Base-by-base conservation (phyloP, 176 grass and related monocot genomes). In the Urochloa ruziziensis region DNA sequence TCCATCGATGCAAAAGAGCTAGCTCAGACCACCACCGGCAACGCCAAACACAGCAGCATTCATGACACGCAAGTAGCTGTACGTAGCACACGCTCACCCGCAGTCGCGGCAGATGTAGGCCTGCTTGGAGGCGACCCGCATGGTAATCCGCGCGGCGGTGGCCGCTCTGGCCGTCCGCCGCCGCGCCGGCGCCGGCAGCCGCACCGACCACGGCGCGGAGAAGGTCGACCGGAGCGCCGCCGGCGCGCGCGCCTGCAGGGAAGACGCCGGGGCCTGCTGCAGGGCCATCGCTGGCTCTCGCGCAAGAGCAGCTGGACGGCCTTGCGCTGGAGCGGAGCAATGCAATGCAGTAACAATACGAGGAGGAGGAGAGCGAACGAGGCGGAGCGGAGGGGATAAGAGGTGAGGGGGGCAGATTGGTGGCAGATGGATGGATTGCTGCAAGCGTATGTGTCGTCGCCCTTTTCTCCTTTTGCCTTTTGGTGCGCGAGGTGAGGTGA, bases 61-160 rank as follows among this genome's bases (percentile, higher is more conserved):
- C n/a, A n/a, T n/a, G n/a, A n/a, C n/a, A 19, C 48, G 19, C 16
- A 6, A 52, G 17, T 4, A 49, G 14, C 2, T 43, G 39, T 40
- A 40, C 4, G 4, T 37, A 37, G 39, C 39, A 40, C 39, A 40
- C 16, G 46, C 83, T 90, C 72, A 98, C 96, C 96, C 96, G 83
- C 96, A 98, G 86, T 98, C 96, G 21, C 93, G 93, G 86, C 96
- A 95, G 79, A 98, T 95, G 82, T 95, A 98, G 74, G 93, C 32
- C 80, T 93, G 89, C 75, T 98, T 95, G 32, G 93, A 86, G 19
- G 87, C 67, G 51, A 91, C 87, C 48, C 91, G 92, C 86, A 94
- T 93, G 28, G 80, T 91, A 65, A 98, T 89, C 90, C 85, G 85
- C 21, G 86, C 37, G 17, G 76, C 67, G 15, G 85, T 44, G 47